Conservation (phyloP, 306 rosid species). For the Trichosanthes cucumerina region DNA sequence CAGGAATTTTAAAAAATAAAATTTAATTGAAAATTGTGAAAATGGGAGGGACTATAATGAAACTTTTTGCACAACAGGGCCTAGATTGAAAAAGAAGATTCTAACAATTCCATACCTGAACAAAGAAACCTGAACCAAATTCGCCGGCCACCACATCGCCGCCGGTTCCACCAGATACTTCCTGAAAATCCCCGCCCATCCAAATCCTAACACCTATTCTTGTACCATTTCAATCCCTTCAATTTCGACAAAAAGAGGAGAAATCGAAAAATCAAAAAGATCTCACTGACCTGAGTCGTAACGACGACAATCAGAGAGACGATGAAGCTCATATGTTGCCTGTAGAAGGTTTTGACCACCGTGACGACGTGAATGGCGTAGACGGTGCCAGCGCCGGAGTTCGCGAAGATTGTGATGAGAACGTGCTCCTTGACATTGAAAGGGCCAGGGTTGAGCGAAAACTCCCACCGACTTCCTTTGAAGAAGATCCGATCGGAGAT, state of each 20-base stretch:
- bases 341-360: slow-evolving; percentile 60
- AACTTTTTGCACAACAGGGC: background rate
- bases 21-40: too few relatives aligned
- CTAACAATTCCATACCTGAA: slow-evolving; percentile 39
- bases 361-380: slow-evolving; percentile 86
- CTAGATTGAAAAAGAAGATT: background rate
- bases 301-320: slow-evolving; percentile 61
- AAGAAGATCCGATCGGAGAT: slow-evolving; percentile 46
- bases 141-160: slow-evolving; percentile 98
- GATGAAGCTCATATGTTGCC: slow-evolving; percentile 40
- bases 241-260: background rate
- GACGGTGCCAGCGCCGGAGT: slow-evolving; percentile 88
- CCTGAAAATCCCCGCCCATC: slow-evolving; percentile 94
- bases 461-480: slow-evolving; percentile 49
- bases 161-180: slow-evolving; percentile 84
- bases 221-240: background rate
- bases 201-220: slow-evolving; percentile 77
- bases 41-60: background rate
- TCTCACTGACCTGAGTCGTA: slow-evolving; percentile 61
- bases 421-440: slow-evolving; percentile 92
- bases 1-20: too few relatives aligned
- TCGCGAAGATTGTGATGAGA: slow-evolving; percentile 84
- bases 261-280: background rate
- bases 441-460: slow-evolving; percentile 74
- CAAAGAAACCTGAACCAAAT: slow-evolving; percentile 92